phyloP scores from a whole-genome alignment of 345 rosid genomes.

The Conringia planisiliqua region DNA sequence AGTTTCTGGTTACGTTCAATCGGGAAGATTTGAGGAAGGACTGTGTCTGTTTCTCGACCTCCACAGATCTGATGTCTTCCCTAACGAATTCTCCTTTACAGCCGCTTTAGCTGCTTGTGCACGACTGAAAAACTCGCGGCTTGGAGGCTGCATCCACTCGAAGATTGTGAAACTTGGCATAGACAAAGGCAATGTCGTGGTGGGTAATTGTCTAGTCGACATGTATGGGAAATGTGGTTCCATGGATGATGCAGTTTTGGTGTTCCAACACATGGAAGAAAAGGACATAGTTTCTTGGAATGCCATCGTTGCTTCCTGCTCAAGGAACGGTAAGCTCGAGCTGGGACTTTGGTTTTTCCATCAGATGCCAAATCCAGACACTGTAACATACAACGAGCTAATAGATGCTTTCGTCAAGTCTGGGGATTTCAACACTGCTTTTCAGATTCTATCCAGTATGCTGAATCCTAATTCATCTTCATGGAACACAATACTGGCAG shows the following conservation, averaged over 20 bases:
- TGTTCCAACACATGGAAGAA: conserved; percentile 44
- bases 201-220: conserved; percentile 74
- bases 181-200: conserved; percentile 38
- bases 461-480: conserved; percentile 68
- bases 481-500: conserved; percentile 77
- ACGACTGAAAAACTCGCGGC: conserved; percentile 29
- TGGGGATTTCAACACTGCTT: conserved; percentile 50
- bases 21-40: conserved; percentile 47
- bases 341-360: conserved; percentile 48
- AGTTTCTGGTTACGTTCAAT: conserved; percentile 54
- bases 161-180: conserved; percentile 53
- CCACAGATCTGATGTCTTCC: conserved; percentile 41
- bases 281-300: conserved; percentile 82
- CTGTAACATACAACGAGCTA: conserved; percentile 71
- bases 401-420: conserved; percentile 62
- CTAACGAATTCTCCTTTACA: conserved; percentile 62
- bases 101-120: conserved; percentile 65
- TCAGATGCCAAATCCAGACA: conserved; percentile 61
- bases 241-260: conserved; percentile 50
- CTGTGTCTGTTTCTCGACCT: conserved; percentile 53
- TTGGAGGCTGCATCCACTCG: conserved; percentile 59
- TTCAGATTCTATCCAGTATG: conserved; percentile 42
- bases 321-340: conserved; percentile 56
- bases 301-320: conserved; percentile 64
- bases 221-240: conserved; percentile 79